Evolutionary conservation across 495 filamentous ascomycete genomes (phyloP).

Genomic region (Aspergillus coremiiformis): DNA sequence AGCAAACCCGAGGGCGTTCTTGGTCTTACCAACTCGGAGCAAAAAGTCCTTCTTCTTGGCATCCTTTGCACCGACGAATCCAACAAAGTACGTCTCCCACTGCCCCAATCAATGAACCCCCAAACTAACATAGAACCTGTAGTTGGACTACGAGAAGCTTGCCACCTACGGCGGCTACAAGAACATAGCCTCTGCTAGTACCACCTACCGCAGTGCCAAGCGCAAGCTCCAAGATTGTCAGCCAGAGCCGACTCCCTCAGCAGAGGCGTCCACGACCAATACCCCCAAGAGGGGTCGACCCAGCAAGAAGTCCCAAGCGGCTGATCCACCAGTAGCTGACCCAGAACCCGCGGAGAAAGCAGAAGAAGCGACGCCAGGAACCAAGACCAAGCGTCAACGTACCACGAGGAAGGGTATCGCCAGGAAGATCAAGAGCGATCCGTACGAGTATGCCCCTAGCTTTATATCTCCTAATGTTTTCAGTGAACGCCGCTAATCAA

Average conservation of each 20-base stretch:
- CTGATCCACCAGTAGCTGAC: not conserved
- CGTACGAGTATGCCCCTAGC: slow-evolving; percentile 7
- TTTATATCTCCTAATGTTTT: not conserved
- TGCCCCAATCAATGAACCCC: not conserved
- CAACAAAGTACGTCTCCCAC: slow-evolving; percentile 14
- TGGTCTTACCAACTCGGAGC: slow-evolving; percentile 14
- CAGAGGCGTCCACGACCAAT: not conserved
- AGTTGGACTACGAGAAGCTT: slow-evolving; percentile 37
- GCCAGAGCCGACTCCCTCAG: not conserved
- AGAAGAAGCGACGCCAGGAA: slow-evolving; percentile 2
- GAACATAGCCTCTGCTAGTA: slow-evolving; percentile 25
- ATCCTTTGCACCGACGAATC: slow-evolving; percentile 10
- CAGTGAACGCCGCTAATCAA: not conserved
- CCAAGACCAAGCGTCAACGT: slow-evolving; percentile 18
- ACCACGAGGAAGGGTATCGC: slow-evolving; percentile 8
- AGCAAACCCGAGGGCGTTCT: slow-evolving; percentile 15
- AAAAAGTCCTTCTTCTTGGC: slow-evolving; percentile 19
- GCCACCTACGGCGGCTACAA: slow-evolving; percentile 28
- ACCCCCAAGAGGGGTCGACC: slow-evolving; percentile 19
- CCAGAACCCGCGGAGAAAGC: not conserved
- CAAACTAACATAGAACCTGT: not conserved
- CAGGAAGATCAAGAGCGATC: slow-evolving; percentile 1
- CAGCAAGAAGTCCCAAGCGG: slow-evolving; percentile 9
- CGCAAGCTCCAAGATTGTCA: slow-evolving; percentile 17
- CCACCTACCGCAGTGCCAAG: slow-evolving; percentile 19